Evolutionary conservation across 208 protist genomes (phyloP).

Genomic region (Porcisia deanei): DNA sequence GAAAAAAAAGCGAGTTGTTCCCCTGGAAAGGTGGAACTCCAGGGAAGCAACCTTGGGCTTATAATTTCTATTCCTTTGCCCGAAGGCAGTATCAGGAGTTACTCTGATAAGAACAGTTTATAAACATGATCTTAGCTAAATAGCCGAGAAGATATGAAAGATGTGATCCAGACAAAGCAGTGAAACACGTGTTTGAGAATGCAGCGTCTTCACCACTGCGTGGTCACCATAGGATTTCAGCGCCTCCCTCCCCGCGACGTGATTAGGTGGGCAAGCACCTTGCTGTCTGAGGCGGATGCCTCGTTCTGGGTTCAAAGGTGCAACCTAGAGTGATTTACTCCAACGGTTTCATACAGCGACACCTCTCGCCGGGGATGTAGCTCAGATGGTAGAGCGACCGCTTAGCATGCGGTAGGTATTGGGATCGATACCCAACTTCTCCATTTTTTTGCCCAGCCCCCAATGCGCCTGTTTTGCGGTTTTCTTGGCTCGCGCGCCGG

Average conservation of each 20-base stretch:
- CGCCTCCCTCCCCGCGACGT: background rate
- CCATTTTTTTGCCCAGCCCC: constrained; percentile 47
- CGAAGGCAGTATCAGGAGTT: constrained; percentile 81
- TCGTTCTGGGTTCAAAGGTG: background rate
- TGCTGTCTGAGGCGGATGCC: background rate
- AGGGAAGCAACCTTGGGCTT: constrained; percentile 43
- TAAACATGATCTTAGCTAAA: constrained; percentile 92
- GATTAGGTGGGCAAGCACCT: background rate
- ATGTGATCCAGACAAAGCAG: fast-evolving
- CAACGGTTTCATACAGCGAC: too few species aligned
- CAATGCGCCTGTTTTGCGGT: background rate
- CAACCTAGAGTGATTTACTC: too few species aligned
- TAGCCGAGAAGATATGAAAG: constrained; percentile 74
- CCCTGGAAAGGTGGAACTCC: constrained; percentile 73
- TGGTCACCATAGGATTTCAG: background rate
- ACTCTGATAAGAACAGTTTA: constrained; percentile 92
- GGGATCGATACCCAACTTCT: constrained; percentile 94
- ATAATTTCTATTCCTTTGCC: constrained; percentile 59
- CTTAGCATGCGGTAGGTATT: constrained; percentile 94
- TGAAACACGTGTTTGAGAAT: fast-evolving
- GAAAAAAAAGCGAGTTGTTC: constrained; percentile 27
- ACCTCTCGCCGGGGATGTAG: constrained; percentile 70
- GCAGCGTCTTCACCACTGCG: background rate
- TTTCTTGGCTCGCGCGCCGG: background rate
- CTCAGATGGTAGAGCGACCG: constrained; percentile 93